Evolutionary conservation across 1,284 basidiomycete species (phyloP).

Genomic region (Porogramme epimiltina): DNA sequence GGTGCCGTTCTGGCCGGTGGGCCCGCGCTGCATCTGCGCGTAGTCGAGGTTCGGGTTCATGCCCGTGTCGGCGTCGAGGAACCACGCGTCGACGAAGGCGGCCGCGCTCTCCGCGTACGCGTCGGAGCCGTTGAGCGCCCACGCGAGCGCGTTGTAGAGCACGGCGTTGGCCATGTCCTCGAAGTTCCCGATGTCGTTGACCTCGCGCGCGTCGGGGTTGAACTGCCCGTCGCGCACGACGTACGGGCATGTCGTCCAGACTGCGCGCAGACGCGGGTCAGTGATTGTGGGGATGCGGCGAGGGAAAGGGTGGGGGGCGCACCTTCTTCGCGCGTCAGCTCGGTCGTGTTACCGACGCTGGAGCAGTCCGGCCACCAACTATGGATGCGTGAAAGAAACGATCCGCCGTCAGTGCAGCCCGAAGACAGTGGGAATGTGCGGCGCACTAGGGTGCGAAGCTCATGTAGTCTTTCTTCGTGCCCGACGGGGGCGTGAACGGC

Average conservation of each 20-base stretch:
- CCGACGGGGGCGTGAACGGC: slow-evolving; percentile 41
- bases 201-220: slow-evolving; percentile 40
- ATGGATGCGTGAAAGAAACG: slow-evolving; percentile 4
- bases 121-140: slow-evolving; percentile 43
- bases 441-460: slow-evolving; percentile 61
- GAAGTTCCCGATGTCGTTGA: slow-evolving; percentile 56
- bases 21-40: slow-evolving; percentile 63
- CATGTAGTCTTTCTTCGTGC: slow-evolving; percentile 50
- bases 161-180: slow-evolving; percentile 57
- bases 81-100: slow-evolving; percentile 56
- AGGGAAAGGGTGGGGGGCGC: slow-evolving; percentile 5
- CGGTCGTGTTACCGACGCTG: slow-evolving; percentile 42
- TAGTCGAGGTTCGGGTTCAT: slow-evolving; percentile 73
- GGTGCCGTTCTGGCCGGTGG: slow-evolving; percentile 44
- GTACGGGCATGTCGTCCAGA: slow-evolving; percentile 57
- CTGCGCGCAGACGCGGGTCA: slow-evolving; percentile 6
- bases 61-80: slow-evolving; percentile 52
- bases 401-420: background rate
- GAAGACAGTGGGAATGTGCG: background rate
- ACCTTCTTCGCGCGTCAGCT: slow-evolving; percentile 47
- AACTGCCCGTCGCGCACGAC: slow-evolving; percentile 56
- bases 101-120: slow-evolving; percentile 41
- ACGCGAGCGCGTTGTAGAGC: slow-evolving; percentile 63
- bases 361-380: slow-evolving; percentile 66
- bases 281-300: background rate